These are phyloP conservation scores for Solanum rostratum DNA, from an alignment of 257 asterid species.

Conservation along the genomic window DNA sequence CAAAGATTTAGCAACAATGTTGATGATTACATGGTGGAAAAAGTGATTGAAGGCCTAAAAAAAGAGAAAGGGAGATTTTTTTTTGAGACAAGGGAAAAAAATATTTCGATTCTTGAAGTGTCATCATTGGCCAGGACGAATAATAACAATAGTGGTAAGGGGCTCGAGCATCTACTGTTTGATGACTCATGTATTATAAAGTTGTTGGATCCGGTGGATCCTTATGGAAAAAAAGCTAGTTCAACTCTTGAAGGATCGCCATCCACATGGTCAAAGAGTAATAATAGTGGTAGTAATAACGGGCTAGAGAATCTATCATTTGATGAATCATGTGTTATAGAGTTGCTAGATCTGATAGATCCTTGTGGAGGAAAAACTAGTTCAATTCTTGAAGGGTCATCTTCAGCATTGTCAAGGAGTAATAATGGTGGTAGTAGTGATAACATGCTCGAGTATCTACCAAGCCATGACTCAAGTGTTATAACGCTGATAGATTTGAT, in stretches of 20 bases:
- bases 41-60: conserved; percentile 21
- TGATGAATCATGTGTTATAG: neutral
- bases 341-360: too few relatives aligned
- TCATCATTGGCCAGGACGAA: neutral
- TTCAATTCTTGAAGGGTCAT: too few relatives aligned
- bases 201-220: neutral
- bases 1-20: conserved; percentile 10
- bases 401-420: too few relatives aligned
- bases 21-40: conserved; percentile 2
- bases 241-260: conserved; percentile 30
- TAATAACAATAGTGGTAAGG: too few relatives aligned
- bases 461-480: neutral
- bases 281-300: neutral
- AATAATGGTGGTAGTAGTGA: too few relatives aligned
- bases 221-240: conserved; percentile 5
- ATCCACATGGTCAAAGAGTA: neutral
- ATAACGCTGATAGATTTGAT: conserved; percentile 25
- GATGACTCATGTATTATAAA: too few relatives aligned
- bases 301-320: conserved; percentile 3
- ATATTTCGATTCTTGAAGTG: conserved; percentile 38
- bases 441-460: too few relatives aligned
- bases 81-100: conserved; percentile 33
- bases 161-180: too few relatives aligned
- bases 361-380: too few relatives aligned
- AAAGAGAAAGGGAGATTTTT: conserved; percentile 30